Base-by-base conservation (phyloP, 2,329 filamentous ascomycete genomes). In the Coniochaeta ligniaria region DNA sequence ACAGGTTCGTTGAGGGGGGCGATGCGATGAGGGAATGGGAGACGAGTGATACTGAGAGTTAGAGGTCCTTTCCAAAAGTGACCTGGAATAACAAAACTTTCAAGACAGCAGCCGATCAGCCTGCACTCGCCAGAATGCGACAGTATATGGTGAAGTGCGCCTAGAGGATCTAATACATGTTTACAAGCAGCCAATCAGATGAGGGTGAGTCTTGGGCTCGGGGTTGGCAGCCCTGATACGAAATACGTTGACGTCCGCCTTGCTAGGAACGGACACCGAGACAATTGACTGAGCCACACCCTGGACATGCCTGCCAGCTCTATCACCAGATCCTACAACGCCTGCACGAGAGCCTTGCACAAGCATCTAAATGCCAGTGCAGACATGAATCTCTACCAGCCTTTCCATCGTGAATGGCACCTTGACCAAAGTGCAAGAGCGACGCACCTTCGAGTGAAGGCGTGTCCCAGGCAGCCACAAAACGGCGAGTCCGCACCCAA, bases 1-100 rank as follows among this genome's bases (percentile, higher is more conserved):
- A 85, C 69, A 26, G 56, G 17, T 58, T 58, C 31, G 56, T 58
- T 5, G 38, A 45, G 16, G 56, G 36, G 2, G 35, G 38, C 1
- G 54, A 38, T 52, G 22, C 47, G 22, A 8, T 6, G 22, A 52
- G 26, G 26, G 47, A 52, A 17, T 52, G 47, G 47, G 47, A 52
- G 47, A 52, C 24, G 26, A 52, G 47, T n/a, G 47, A 28, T 52
- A 52, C 47, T n/a, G 47, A 52, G 24, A 52, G 6, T 22, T 52
- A 52, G 43, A 31, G 3, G 20, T 47, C 11, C n/a, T 6, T 24
- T 24, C 22, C 3, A 24, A 31, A 24, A 47, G 6, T 41, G 16
- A n/a, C n/a, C 16, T 17, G 43, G 43, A 47, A 47, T 11, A 14
- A 24, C 43, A 24, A 12, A 47, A 14, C 20, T 47, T 20, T n/a